Evolutionary conservation across 768 basidiomycete species (phyloP), one percentile per base, ranked within the genome.

Genomic region (Suillus weaverae): DNA sequence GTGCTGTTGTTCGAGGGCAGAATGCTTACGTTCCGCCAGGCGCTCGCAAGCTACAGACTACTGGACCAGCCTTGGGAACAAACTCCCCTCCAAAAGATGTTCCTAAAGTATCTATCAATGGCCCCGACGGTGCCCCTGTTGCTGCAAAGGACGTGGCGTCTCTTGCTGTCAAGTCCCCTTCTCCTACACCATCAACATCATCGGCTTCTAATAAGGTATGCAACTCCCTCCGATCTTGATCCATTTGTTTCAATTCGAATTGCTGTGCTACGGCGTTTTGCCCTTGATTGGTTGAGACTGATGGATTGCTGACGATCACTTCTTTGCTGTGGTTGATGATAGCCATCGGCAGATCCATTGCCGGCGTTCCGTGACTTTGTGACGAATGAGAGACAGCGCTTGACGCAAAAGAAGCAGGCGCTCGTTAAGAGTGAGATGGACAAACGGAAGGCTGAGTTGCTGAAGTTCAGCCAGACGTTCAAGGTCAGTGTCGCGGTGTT

Each of bases 21-120:
- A 91, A 91, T 71, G 97, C 96, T 32, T 99, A 99, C 74, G 86
- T 99, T 44, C 97, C 97, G 54, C 97, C 97, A 2, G 94, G 90
- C 66, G 95, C 95, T 43, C 86, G 96, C 64, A 87, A 84, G 75
- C 64, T 73, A 44, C 74, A 69, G 60, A 72, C 73, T 56, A 69
- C 78, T 60, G 68, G 75, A 62, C 57, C 39, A 43, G 30, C 39
- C 10, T 59, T 18, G 26, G 57, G 38, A 30, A 69, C 72, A 43
- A 68, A 59, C 35, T 70, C 68, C 20, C 67, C 71, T 39, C 67
- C 69, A 50, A 79, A 78, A 69, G 90, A 89, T 16, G 71, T 91
- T 62, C 91, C 91, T 36, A 90, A 89, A 74, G 86, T 92, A 55
- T 83, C 90, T 26, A 82, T 93, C 57, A 92, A 92, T 71, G 89